Evolutionary conservation across 208 protist species (phyloP).

Genomic region (Trypanosoma cruzi): DNA sequence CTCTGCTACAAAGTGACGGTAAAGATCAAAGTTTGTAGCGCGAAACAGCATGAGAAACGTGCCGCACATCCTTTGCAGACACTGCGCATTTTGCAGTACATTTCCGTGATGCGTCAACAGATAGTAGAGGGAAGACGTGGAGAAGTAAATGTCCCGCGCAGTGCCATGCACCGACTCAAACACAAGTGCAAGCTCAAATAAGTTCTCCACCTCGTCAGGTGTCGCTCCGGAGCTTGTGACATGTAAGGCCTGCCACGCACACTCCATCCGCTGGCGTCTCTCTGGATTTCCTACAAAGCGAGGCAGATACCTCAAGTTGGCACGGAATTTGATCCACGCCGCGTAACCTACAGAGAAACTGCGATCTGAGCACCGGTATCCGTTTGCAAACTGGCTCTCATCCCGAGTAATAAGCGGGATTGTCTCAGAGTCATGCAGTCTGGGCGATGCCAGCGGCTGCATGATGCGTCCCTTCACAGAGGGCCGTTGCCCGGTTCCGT

Average conservation of each 20-base stretch:
- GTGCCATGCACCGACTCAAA: conserved; percentile 54
- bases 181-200: conserved; percentile 51
- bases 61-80: conserved; percentile 75
- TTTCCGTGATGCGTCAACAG: conserved; percentile 62
- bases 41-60: conserved; percentile 83
- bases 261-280: conserved; percentile 47
- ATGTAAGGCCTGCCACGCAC: conserved; percentile 51
- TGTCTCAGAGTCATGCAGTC: conserved; percentile 3
- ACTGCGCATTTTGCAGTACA: conserved; percentile 58
- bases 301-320: conserved; percentile 7
- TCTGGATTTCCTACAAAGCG: conserved; percentile 34
- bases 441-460: neutral
- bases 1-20: conserved; percentile 77
- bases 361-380: conserved; percentile 7
- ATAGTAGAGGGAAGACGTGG: conserved; percentile 46
- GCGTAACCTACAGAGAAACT: conserved; percentile 15
- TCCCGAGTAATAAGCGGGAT: conserved; percentile 17
- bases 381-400: conserved; percentile 30
- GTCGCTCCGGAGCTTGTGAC: conserved; percentile 58
- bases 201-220: conserved; percentile 51
- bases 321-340: conserved; percentile 20
- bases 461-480: conserved; percentile 25
- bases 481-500: neutral
- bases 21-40: conserved; percentile 61
- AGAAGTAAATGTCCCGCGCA: conserved; percentile 74